phyloP scores from a whole-genome alignment of 1,139 yeast species.

The Candida buenavistaensis region DNA sequence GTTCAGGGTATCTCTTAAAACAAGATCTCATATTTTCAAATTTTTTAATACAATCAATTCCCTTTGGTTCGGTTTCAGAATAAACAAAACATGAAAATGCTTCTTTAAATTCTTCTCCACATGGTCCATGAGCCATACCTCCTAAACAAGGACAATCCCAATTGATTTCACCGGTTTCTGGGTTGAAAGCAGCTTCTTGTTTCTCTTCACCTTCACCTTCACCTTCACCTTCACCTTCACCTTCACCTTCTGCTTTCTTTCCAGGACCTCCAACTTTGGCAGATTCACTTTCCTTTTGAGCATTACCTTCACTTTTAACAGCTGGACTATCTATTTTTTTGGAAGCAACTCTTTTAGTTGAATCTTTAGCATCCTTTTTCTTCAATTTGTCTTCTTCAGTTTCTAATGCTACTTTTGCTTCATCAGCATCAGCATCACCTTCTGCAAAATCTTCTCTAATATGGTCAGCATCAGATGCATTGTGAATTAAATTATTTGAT shows the following conservation, averaged over 20 bases:
- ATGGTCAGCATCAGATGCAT: constrained; percentile 10
- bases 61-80: constrained; percentile 95
- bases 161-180: constrained; percentile 98
- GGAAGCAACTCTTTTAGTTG: constrained; percentile 11
- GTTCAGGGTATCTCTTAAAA: constrained; percentile 91
- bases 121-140: constrained; percentile 98
- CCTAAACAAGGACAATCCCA: constrained; percentile 99
- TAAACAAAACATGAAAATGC: constrained; percentile 96
- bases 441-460: constrained; percentile 9
- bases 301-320: no score
- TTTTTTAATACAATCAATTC: constrained; percentile 92
- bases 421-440: constrained; percentile 10
- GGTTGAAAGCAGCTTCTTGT: constrained; percentile 77
- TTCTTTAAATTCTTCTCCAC: constrained; percentile 96
- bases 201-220: constrained; percentile 14
- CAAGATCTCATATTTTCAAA: constrained; percentile 93
- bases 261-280: constrained; percentile 2
- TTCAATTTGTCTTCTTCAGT: constrained; percentile 6
- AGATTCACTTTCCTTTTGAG: no score
- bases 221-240: constrained; percentile 25
- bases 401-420: constrained; percentile 6
- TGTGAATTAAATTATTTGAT: constrained; percentile 7
- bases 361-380: constrained; percentile 14
- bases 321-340: no score
- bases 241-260: constrained; percentile 11